Evolutionary conservation across 2,329 filamentous ascomycete genomes (phyloP).

Genomic region (Xylariaceae sp.): DNA sequence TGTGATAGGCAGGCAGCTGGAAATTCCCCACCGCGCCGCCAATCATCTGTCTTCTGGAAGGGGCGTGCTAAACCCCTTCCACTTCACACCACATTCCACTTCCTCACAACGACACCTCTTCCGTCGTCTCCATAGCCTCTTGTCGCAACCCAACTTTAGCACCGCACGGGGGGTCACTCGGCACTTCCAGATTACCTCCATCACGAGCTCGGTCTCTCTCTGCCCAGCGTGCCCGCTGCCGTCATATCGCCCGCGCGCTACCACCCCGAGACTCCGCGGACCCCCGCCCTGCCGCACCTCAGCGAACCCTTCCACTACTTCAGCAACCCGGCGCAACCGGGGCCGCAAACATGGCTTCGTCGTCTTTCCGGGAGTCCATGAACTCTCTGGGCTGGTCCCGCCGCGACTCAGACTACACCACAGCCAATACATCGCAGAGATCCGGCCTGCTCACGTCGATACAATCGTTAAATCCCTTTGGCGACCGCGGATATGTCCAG

Average conservation of each 20-base stretch:
- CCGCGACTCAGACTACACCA: slow-evolving; percentile 66
- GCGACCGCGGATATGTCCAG: slow-evolving; percentile 77
- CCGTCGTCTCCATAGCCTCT: slow-evolving; percentile 11
- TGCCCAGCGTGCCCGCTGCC: too few species aligned
- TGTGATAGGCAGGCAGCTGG: neutral
- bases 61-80: too few species aligned
- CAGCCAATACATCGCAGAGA: slow-evolving; percentile 63
- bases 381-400: slow-evolving; percentile 93
- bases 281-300: neutral
- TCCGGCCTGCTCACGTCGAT: slow-evolving; percentile 73
- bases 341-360: slow-evolving; percentile 64
- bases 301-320: slow-evolving; percentile 2
- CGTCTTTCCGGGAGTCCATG: slow-evolving; percentile 88
- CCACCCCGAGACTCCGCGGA: slow-evolving; percentile 4
- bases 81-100: slow-evolving; percentile 16
- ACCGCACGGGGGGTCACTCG: slow-evolving; percentile 14
- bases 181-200: slow-evolving; percentile 14
- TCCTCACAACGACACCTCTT: slow-evolving; percentile 14
- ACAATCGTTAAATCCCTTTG: slow-evolving; percentile 82
- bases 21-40: neutral
- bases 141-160: slow-evolving; percentile 7
- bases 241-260: too few species aligned
- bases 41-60: too few species aligned
- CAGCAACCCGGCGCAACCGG: neutral
- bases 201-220: slow-evolving; percentile 14